A percentile compares a stretch with the other conserved stretches of the same genome.
These are phyloP conservation scores for Daldinia sp. DNA, from an alignment of 2,329 filamentous ascomycete species.

Conservation along the genomic window DNA sequence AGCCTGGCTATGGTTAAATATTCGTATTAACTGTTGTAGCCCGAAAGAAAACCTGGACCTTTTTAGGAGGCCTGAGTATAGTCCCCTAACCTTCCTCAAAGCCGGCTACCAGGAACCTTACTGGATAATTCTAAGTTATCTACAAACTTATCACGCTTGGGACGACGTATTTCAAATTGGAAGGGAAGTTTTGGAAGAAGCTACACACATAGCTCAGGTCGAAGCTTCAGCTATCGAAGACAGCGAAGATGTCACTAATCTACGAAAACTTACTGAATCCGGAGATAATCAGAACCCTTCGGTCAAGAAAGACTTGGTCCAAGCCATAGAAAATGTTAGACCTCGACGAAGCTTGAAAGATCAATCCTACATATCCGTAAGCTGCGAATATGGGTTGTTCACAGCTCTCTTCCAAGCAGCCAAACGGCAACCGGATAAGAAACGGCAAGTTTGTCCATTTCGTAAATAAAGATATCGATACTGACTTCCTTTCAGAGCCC, in stretches of 20 bases:
- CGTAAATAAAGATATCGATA: not conserved
- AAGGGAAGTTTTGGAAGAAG: constrained; percentile 36
- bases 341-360: constrained; percentile 11
- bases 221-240: constrained; percentile 21
- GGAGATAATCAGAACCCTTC: constrained; percentile 1
- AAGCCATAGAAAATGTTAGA: constrained; percentile 17
- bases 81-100: constrained; percentile 37
- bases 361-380: constrained; percentile 7
- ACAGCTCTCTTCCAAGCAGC: constrained; percentile 52
- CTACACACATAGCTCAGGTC: constrained; percentile 22
- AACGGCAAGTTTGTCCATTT: constrained; percentile 45
- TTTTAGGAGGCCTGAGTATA: constrained; percentile 32
- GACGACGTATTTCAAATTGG: constrained; percentile 34
- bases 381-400: constrained; percentile 50
- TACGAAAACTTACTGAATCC: not conserved
- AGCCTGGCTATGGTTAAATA: constrained; percentile 39
- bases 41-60: constrained; percentile 35
- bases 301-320: constrained; percentile 14
- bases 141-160: constrained; percentile 30
- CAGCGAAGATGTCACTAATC: constrained; percentile 8
- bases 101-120: constrained; percentile 35
- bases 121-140: constrained; percentile 25
- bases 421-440: constrained; percentile 43
- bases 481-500: constrained; percentile 29
- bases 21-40: constrained; percentile 33